A percentile compares a stretch with the other conserved stretches of the same genome.
Evolutionary conservation across 2,329 filamentous ascomycete species (phyloP).

Genomic region (Paraconiothyrium brasiliense): DNA sequence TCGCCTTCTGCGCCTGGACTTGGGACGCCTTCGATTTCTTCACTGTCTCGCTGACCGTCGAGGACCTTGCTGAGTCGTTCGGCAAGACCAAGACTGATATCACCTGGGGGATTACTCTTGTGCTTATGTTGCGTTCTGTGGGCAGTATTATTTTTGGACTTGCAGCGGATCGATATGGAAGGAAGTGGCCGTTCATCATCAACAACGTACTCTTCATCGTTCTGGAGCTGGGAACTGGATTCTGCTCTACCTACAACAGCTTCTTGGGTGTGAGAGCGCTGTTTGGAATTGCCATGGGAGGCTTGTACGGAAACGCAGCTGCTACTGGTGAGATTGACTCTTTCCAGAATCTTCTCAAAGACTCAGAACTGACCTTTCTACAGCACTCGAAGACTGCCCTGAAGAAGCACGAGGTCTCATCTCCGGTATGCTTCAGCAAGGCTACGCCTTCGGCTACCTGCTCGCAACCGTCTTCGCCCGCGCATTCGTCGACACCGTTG

Average conservation of each 20-base stretch:
- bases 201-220: slow-evolving; percentile 70
- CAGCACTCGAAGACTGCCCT: slow-evolving; percentile 69
- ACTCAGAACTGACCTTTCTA: slow-evolving; percentile 12
- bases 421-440: slow-evolving; percentile 70
- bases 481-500: slow-evolving; percentile 77
- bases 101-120: slow-evolving; percentile 63
- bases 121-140: slow-evolving; percentile 68
- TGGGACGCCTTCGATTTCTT: slow-evolving; percentile 68
- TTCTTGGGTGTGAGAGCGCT: slow-evolving; percentile 68
- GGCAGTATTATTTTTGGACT: slow-evolving; percentile 67
- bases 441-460: slow-evolving; percentile 72
- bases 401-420: slow-evolving; percentile 66
- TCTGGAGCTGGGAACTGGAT: slow-evolving; percentile 68
- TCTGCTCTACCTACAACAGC: slow-evolving; percentile 65
- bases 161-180: slow-evolving; percentile 62
- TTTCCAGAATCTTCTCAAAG: not conserved
- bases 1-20: slow-evolving; percentile 59
- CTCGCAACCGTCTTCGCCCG: slow-evolving; percentile 65
- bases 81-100: slow-evolving; percentile 65
- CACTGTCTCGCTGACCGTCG: slow-evolving; percentile 67
- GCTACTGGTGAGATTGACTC: slow-evolving; percentile 55
- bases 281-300: slow-evolving; percentile 72
- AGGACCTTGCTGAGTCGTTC: slow-evolving; percentile 63
- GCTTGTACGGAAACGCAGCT: slow-evolving; percentile 69
- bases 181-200: slow-evolving; percentile 67